Base-by-base conservation (phyloP, 306 rosid genomes). In the Acacia confusa region DNA sequence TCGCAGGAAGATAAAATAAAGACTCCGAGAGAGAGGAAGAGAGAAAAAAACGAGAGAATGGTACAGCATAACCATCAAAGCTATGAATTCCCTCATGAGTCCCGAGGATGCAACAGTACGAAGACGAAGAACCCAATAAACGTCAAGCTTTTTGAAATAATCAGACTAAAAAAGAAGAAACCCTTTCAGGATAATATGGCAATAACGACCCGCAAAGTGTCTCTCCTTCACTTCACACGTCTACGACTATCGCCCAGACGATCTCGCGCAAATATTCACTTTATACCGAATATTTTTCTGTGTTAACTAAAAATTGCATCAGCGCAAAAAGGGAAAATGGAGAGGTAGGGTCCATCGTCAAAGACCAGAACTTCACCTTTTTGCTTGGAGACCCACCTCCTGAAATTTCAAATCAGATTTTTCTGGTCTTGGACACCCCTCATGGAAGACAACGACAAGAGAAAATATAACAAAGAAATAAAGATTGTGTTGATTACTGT, bases 1-100 rank as follows among this genome's bases (percentile, higher is more conserved):
- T 89, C 84, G 55, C 79, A 75, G 89, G 86, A 40, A 78, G 80
- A 82, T 78, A 73, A n/a, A 92, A 86, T 41, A 92, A 84, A 87
- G 78, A 79, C 90, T 89, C 28, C 9, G 4, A 57, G 14, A 10
- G 8, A 57, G 83, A 68, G 87, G 84, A 14, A 3, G 15, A 22
- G 14, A 22, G 7, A 8, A 80, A 53, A 94, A 85, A 15, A 83
- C 52, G 91, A 84, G 72, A 76, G 38, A 78, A 83, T 32, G 76
- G 88, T 78, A 82, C 89, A 86, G 72, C 76, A 88, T 82, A 90
- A 97, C 90, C 87, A 95, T 87, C 89, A 87, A n/a, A 78, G 94
- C 93, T 91, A 91, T 91, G 97, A 93, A 95, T 89, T 90, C 84
- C 84, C 84, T 79, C 89, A 88, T 20, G 89, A 87, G 78, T 88